A percentile compares a stretch with the other conserved stretches of the same genome.
These are phyloP conservation scores for Neohortaea acidophila DNA, from an alignment of 495 filamentous ascomycete species.

Conservation along the genomic window DNA sequence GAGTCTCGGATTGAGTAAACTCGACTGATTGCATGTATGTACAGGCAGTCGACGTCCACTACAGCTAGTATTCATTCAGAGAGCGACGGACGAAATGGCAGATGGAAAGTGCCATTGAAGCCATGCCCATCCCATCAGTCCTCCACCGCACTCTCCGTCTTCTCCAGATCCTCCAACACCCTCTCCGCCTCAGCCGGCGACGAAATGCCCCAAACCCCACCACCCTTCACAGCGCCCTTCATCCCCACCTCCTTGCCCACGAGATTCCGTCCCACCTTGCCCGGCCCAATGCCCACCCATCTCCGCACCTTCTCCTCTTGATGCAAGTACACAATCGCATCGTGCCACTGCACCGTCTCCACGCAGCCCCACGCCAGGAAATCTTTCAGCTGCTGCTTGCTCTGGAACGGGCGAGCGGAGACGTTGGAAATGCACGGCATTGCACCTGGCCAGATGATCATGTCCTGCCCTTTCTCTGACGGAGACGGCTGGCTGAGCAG, in stretches of 20 bases:
- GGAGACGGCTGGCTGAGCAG: conserved; percentile 36
- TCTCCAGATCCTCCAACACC: conserved; percentile 53
- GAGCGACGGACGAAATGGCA: too few species aligned
- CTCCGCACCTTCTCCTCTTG: conserved; percentile 66
- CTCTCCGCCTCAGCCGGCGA: conserved; percentile 70
- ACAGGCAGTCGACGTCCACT: too few species aligned
- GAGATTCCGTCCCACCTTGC: conserved; percentile 84
- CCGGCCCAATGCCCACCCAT: conserved; percentile 90
- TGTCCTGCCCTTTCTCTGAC: conserved; percentile 34
- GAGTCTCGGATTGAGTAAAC: too few species aligned
- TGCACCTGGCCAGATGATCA: conserved; percentile 53
- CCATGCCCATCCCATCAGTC: neutral
- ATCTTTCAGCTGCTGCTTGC: conserved; percentile 55
- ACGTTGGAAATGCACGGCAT: conserved; percentile 80
- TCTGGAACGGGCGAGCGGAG: conserved; percentile 59
- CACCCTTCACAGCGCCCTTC: conserved; percentile 68
- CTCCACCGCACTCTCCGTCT: conserved; percentile 42
- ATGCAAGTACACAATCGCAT: conserved; percentile 78
- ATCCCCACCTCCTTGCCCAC: conserved; percentile 93
- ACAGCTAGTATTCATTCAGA: too few species aligned
- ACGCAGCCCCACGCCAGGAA: conserved; percentile 62
- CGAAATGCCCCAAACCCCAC: conserved; percentile 85
- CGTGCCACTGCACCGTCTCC: conserved; percentile 89
- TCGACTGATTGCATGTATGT: too few species aligned
- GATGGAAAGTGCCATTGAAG: neutral